Base-by-base conservation (phyloP, 1,139 yeast species). In the Geotrichum reessii region DNA sequence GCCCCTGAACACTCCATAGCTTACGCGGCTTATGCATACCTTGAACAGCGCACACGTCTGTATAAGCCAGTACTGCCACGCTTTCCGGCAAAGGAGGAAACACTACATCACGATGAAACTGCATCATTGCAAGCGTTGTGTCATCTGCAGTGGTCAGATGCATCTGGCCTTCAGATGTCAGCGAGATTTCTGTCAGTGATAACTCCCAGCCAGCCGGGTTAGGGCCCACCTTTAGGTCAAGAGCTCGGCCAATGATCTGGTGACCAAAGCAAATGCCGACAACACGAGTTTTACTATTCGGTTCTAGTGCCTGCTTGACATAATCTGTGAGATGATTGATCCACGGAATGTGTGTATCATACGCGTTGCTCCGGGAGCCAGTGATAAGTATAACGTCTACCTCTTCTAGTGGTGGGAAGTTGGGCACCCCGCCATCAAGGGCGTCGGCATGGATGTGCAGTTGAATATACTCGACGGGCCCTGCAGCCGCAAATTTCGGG, bases 231-330 rank as follows among this genome's bases (percentile, higher is more conserved):
- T 73, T 72, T 44, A 82, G 78, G 1, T 90, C 93, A 52, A 88
- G 72, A 7, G 86, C 83, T 60, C 85, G 78, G 1, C 84, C 86
- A 24, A 88, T 71, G 21, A 89, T 76, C 69, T 91, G 97, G 70
- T 90, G 97, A 1, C 97, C 97, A 69, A 88, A 90, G 70, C 97
- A 91, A 47, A 90, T 76, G 0, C 95, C 55, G 14, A 52, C 27
- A n/a, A 52, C 55, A 22, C 31, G 46, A 1, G 71, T 62, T 40
- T 71, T 68, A 31, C 83, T 61, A 9, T 60, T 59, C 9, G 57
- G 57, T 21, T 53, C 65, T 17, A 69, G 52, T 12, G 67, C 66
- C 47, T 53, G 19, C 48, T 57, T 60, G 31, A 67, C 63, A 65
- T 77, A 86, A 17, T 75, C 74, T 37, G 77, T 76, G 27, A 86